Evolutionary conservation across 176 grass and related monocot species (phyloP).

Genomic region (Puccinellia tenuiflora): DNA sequence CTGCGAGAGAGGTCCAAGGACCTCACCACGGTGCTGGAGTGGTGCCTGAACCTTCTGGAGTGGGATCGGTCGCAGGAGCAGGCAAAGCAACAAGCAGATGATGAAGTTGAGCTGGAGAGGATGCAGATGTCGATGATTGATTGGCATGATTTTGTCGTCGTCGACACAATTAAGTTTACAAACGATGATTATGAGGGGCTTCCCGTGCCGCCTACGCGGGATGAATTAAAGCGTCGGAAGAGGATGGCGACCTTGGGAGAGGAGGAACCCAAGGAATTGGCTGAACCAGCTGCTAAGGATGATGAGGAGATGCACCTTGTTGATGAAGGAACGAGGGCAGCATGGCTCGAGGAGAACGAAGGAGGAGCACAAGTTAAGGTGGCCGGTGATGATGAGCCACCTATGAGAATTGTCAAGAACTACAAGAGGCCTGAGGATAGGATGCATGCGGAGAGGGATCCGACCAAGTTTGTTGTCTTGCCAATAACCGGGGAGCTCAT

Average conservation of each 20-base stretch:
- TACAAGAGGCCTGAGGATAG: constrained; percentile 91
- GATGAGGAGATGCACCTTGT: constrained; percentile 93
- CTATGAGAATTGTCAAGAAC: constrained; percentile 97
- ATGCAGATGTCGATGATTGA: constrained; percentile 95
- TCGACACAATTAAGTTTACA: constrained; percentile 83
- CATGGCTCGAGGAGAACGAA: constrained; percentile 59
- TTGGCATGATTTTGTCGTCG: constrained; percentile 94
- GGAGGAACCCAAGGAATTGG: constrained; percentile 39
- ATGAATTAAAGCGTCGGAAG: too few species aligned
- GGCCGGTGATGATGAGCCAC: constrained; percentile 51
- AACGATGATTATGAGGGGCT: too few species aligned
- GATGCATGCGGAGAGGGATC: constrained; percentile 54
- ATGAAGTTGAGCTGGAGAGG: constrained; percentile 86
- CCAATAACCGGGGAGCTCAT: constrained; percentile 90
- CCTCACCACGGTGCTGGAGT: constrained; percentile 66
- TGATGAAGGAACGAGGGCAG: constrained; percentile 79
- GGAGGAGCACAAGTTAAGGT: constrained; percentile 28
- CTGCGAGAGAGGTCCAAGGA: constrained; percentile 48
- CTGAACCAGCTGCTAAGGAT: too few species aligned
- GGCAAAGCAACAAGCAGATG: constrained; percentile 77
- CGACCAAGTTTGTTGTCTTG: constrained; percentile 83
- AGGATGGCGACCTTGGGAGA: constrained; percentile 55
- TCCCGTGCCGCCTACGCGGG: too few species aligned
- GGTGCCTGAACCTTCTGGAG: constrained; percentile 75
- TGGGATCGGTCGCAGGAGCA: constrained; percentile 96